Evolutionary conservation across 2,329 filamentous ascomycete species (phyloP).

Genomic region (Colletotrichum sp.): DNA sequence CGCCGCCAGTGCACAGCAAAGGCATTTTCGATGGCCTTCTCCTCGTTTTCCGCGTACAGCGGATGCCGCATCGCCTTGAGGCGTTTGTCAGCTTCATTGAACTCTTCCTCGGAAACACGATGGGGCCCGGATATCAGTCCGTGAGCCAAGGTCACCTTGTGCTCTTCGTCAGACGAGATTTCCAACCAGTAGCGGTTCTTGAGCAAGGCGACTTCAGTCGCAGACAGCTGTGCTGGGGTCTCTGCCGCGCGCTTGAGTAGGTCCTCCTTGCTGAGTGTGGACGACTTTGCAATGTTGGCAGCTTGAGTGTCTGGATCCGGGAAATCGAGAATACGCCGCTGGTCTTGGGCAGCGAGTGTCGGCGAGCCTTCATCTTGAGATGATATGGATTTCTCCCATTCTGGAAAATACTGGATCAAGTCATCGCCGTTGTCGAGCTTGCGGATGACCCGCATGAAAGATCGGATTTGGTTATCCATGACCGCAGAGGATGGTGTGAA

Average conservation of each 20-base stretch:
- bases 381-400: neutral
- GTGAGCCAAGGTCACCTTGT: neutral
- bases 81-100: neutral
- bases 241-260: neutral
- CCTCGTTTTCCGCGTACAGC: neutral
- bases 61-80: neutral
- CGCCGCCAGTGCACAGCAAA: neutral
- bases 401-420: neutral
- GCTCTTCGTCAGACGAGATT: neutral
- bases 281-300: neutral
- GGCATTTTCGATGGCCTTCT: neutral
- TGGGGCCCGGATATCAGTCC: neutral
- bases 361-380: neutral
- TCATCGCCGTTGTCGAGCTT: neutral
- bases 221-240: neutral
- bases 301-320: neutral
- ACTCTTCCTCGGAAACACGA: neutral
- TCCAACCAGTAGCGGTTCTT: neutral
- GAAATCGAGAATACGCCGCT: neutral
- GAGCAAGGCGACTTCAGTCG: neutral
- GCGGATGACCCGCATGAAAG: neutral
- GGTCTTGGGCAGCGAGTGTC: neutral
- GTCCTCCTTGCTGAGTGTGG: neutral
- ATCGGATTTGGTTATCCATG: neutral
- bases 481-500: neutral